A percentile compares a stretch with the other conserved stretches of the same genome.
Evolutionary conservation across 805 yeast species (phyloP).

Genomic region (Ogataea saltuana): DNA sequence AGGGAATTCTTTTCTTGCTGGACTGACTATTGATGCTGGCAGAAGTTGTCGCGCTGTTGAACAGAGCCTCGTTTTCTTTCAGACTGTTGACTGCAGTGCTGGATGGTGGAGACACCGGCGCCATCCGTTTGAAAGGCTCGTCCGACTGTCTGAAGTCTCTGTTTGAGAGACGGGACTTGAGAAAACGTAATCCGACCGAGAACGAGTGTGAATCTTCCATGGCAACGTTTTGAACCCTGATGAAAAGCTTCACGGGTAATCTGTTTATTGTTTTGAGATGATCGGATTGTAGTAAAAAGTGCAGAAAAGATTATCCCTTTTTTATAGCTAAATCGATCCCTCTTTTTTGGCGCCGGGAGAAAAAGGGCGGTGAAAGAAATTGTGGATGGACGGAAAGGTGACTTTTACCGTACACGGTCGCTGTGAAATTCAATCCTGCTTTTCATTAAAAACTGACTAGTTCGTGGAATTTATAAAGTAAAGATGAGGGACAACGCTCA

Average conservation of each 20-base stretch:
- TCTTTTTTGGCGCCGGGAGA: too few relatives aligned
- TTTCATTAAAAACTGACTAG: too few relatives aligned
- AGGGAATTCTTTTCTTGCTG: conserved; percentile 7
- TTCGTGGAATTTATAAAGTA: too few relatives aligned
- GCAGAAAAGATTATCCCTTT: too few relatives aligned
- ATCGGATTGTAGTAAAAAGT: too few relatives aligned
- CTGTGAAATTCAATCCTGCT: too few relatives aligned
- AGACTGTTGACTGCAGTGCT: conserved; percentile 4
- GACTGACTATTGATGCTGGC: conserved; percentile 6
- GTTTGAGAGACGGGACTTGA: conserved; percentile 25
- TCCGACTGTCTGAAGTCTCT: conserved; percentile 16
- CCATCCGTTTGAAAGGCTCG: conserved; percentile 4
- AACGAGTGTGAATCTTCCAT: conserved; percentile 26
- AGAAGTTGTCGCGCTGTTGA: conserved; percentile 2
- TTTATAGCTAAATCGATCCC: too few relatives aligned
- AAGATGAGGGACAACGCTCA: too few relatives aligned
- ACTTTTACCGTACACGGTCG: too few relatives aligned
- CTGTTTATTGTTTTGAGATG: too few relatives aligned
- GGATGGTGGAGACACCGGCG: conserved; percentile 6
- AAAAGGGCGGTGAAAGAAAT: too few relatives aligned
- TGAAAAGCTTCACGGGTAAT: neutral
- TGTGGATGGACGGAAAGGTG: too few relatives aligned
- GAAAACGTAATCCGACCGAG: conserved; percentile 26
- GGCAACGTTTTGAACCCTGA: neutral
- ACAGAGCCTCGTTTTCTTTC: conserved; percentile 17